Base-by-base conservation (phyloP, 1,284 basidiomycete genomes). In the Vanrija sp. region DNA sequence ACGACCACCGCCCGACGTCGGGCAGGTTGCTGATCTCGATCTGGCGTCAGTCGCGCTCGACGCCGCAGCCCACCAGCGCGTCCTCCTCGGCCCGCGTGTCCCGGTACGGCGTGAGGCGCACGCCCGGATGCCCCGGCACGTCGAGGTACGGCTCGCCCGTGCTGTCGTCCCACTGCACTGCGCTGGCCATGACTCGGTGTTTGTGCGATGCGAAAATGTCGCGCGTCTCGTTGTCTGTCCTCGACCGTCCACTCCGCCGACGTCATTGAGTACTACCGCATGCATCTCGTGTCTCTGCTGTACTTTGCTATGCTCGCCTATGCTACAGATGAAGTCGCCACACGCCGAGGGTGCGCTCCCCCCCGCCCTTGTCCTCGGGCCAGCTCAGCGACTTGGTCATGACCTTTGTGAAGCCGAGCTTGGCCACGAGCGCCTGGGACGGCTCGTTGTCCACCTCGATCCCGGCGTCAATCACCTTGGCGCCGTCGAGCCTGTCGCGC, bases 351-450 rank as follows among this genome's bases (percentile, higher is more conserved):
- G 36, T 27, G 14, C 41, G 25, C 41, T 27, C 36, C 4, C 18
- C 22, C 3, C 48, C 48, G 16, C 38, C 48, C 48, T 49, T 49
- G 24, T 20, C 35, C 46, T n/a, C 23, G 3, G 46, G 37, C 39
- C 39, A 49, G 19, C 14, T 7, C 12, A 43, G 19, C 4, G 18
- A 10, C 9, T 25, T 18, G 15, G 8, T 16, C 16, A 43, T n/a
- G 1, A 20, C 20, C 3, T 23, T 18, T 3, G n/a, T 27, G n/a
- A 43, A 49, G 14, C 48, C 48, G 8, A 49, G 48, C 41, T 43
- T 42, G 3, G 3, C 20, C 5, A 43, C 20, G 5, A 49, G 8
- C 8, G 7, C 16, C 7, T 20, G 19, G 6, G 48, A 49, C 20
- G 31, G 12, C 31, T 12, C 12, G 31, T 31, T 31, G 6, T 14